Evolutionary conservation across 495 filamentous ascomycete species (phyloP).

Genomic region (Xanthoparmelia taractica): DNA sequence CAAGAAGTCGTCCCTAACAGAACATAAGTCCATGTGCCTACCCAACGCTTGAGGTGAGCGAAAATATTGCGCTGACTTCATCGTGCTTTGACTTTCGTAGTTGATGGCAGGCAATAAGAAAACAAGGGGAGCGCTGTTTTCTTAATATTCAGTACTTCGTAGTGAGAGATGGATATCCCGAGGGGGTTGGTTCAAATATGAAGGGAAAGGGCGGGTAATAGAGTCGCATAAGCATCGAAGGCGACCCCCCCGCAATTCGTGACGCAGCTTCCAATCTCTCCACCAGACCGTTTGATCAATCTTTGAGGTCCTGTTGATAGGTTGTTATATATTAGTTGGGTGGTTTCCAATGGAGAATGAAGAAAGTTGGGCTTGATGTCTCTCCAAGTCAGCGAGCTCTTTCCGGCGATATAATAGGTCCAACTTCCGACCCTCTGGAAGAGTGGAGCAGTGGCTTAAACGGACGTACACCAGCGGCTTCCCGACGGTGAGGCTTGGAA

Average conservation of each 20-base stretch:
- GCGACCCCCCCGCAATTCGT: too few relatives aligned
- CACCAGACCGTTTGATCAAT: not conserved
- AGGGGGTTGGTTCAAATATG: not conserved
- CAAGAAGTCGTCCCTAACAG: too few relatives aligned
- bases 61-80: not conserved
- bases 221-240: too few relatives aligned
- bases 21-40: too few relatives aligned
- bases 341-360: not conserved
- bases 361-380: not conserved
- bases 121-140: not conserved
- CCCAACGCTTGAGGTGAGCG: not conserved
- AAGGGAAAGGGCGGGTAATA: not conserved
- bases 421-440: not conserved
- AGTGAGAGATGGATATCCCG: not conserved
- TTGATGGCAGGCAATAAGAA: not conserved
- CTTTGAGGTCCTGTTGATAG: not conserved
- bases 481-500: not conserved
- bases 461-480: constrained; percentile 1
- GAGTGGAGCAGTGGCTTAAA: constrained; percentile 6
- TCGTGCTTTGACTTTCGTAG: not conserved
- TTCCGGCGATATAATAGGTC: not conserved
- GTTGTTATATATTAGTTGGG: not conserved
- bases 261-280: not conserved
- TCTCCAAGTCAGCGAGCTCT: not conserved
- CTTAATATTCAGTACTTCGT: not conserved